Evolutionary conservation across 495 filamentous ascomycete species (phyloP).

Genomic region (Pyrenopolyporus hunteri): DNA sequence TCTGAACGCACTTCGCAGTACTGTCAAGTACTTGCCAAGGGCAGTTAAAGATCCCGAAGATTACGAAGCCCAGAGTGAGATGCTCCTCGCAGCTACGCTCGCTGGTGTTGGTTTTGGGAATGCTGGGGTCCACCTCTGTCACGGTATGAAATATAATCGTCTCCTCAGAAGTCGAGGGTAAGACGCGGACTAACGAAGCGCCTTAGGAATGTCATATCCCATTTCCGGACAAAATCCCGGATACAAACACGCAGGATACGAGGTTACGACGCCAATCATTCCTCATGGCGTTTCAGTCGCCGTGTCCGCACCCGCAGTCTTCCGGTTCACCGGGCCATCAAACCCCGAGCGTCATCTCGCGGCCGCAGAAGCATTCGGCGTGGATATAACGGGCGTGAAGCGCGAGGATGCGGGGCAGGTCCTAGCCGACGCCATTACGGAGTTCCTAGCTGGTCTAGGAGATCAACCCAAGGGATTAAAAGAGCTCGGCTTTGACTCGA

Average conservation of each 20-base stretch:
- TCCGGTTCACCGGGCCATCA: conserved; percentile 86
- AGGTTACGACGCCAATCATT: conserved; percentile 76
- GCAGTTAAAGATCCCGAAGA: conserved; percentile 87
- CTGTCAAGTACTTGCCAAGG: conserved; percentile 88
- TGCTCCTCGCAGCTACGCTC: conserved; percentile 92
- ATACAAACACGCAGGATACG: conserved; percentile 86
- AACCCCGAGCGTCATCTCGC: conserved; percentile 90
- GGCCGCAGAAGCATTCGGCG: conserved; percentile 89
- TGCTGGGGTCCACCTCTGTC: conserved; percentile 95
- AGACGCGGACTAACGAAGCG: neutral
- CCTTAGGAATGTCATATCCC: conserved; percentile 84
- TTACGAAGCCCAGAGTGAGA: conserved; percentile 86
- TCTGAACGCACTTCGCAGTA: conserved; percentile 76
- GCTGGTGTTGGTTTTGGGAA: conserved; percentile 98
- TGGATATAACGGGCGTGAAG: conserved; percentile 85
- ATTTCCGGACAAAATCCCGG: conserved; percentile 92
- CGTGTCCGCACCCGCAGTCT: conserved; percentile 92
- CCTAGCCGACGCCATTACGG: conserved; percentile 75
- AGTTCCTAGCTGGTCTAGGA: conserved; percentile 81
- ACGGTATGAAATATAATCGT: conserved; percentile 57
- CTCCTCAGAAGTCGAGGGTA: neutral
- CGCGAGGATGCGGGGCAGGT: conserved; percentile 86
- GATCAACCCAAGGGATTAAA: conserved; percentile 90
- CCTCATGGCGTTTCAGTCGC: conserved; percentile 96
- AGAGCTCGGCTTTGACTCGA: conserved; percentile 74